A percentile compares a stretch with the other conserved stretches of the same genome.
Evolutionary conservation across 129 eudicot genomes (phyloP).

Genomic region (Lonicera japonica): DNA sequence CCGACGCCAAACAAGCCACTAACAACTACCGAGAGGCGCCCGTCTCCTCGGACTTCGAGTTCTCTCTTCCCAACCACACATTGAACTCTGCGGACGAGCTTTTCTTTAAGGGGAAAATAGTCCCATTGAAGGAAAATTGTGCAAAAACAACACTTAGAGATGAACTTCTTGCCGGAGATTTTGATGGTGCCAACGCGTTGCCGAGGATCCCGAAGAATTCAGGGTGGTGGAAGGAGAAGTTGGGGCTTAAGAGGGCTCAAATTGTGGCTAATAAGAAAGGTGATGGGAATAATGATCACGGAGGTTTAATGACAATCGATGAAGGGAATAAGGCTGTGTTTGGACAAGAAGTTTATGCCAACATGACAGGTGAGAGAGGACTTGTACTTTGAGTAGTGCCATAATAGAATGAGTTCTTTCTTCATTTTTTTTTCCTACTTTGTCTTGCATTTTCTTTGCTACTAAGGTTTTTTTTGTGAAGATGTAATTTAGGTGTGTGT

Average conservation of each 20-base stretch:
- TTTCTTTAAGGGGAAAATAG: conserved; percentile 52
- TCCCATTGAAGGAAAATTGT: conserved; percentile 60
- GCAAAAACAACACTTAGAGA: conserved; percentile 54
- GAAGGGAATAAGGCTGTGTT: conserved; percentile 13
- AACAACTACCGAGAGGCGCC: conserved; percentile 64
- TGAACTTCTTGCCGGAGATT: conserved; percentile 56
- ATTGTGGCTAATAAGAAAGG: background rate
- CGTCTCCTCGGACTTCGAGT: conserved; percentile 72
- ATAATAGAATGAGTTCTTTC: background rate
- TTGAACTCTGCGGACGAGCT: conserved; percentile 73
- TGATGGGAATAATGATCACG: background rate
- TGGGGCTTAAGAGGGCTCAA: conserved; percentile 37
- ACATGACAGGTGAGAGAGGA: conserved; percentile 2
- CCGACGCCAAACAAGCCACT: conserved; percentile 44
- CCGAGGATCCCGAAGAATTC: conserved; percentile 30
- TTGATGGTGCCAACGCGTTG: conserved; percentile 33
- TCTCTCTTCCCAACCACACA: conserved; percentile 44
- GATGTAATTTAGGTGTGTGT: background rate
- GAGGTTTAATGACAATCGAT: conserved; percentile 21
- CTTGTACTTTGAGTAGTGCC: background rate
- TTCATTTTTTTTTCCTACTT: too few relatives aligned
- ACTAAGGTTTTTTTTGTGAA: background rate
- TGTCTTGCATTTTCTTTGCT: too few relatives aligned
- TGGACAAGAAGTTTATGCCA: background rate
- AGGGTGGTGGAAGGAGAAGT: conserved; percentile 74